A percentile compares a stretch with the other conserved stretches of the same genome.
These are phyloP conservation scores for Otatea glauca DNA, from an alignment of 176 grass and related monocot genomes.

Conservation along the genomic window DNA sequence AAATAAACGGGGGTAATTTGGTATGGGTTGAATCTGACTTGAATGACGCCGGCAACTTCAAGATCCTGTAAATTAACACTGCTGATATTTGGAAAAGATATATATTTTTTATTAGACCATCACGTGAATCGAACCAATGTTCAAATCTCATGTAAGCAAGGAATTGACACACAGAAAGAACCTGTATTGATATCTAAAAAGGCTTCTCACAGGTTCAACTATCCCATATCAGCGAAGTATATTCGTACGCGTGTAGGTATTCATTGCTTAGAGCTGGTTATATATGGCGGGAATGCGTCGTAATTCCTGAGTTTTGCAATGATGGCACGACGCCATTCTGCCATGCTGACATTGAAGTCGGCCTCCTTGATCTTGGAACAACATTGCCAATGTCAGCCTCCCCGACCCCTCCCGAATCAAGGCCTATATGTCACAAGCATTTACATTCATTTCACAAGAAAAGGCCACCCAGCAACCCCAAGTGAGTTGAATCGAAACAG, in stretches of 20 bases:
- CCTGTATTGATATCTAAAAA: neutral
- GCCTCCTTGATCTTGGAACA: slow-evolving; percentile 14
- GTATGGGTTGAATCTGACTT: neutral
- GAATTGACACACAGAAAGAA: neutral
- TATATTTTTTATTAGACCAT: neutral
- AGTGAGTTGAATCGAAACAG: neutral
- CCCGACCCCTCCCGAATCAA: neutral
- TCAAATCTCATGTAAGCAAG: neutral
- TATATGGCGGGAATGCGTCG: neutral
- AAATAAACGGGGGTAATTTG: neutral
- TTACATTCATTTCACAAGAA: neutral
- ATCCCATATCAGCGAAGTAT: neutral
- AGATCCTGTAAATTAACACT: neutral
- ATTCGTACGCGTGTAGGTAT: neutral
- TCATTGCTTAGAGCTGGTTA: neutral
- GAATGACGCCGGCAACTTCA: neutral
- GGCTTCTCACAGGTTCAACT: neutral
- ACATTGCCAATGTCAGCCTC: neutral
- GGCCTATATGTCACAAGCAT: neutral
- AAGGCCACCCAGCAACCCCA: neutral
- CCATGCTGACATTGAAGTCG: neutral
- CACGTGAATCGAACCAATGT: neutral
- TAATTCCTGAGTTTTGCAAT: neutral
- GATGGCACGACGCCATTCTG: neutral
- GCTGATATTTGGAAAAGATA: neutral